phyloP scores from a whole-genome alignment of 2,329 filamentous ascomycete species.

The Aspergillus calidoustus region DNA sequence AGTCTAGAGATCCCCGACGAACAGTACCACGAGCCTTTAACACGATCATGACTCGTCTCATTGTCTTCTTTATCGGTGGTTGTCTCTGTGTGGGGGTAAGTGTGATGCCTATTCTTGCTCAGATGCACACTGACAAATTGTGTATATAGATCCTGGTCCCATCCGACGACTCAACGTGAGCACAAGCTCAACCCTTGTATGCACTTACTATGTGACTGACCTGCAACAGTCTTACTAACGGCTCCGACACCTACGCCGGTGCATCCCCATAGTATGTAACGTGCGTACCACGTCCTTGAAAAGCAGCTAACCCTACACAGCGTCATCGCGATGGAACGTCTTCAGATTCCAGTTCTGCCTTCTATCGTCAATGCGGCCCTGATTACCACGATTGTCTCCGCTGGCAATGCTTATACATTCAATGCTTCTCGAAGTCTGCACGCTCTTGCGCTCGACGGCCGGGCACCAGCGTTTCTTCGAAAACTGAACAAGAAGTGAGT shows the following conservation, averaged over 20 bases:
- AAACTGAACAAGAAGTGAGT: constrained; percentile 3
- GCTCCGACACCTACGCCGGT: constrained; percentile 8
- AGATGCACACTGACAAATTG: background rate
- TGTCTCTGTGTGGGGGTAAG: constrained; percentile 7
- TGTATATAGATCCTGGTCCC: constrained; percentile 6
- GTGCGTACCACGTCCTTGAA: background rate
- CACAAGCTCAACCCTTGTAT: background rate
- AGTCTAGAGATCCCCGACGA: constrained; percentile 3
- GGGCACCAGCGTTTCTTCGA: constrained; percentile 4
- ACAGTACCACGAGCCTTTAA: background rate
- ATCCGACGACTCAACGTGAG: constrained; percentile 3
- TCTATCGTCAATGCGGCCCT: constrained; percentile 9
- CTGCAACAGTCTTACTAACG: background rate
- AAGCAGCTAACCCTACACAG: background rate
- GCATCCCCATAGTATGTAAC: constrained; percentile 6
- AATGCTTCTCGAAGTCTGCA: constrained; percentile 9
- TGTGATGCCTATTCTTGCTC: background rate
- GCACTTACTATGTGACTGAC: background rate
- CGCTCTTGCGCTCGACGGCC: constrained; percentile 5
- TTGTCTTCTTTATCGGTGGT: constrained; percentile 11
- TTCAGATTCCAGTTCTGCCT: constrained; percentile 8
- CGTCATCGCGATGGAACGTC: constrained; percentile 10
- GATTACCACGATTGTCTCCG: constrained; percentile 3
- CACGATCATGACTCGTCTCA: constrained; percentile 6
- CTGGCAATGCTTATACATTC: constrained; percentile 10